Conservation (phyloP, 1,284 basidiomycete species). For the Agroathelia rolfsii region DNA sequence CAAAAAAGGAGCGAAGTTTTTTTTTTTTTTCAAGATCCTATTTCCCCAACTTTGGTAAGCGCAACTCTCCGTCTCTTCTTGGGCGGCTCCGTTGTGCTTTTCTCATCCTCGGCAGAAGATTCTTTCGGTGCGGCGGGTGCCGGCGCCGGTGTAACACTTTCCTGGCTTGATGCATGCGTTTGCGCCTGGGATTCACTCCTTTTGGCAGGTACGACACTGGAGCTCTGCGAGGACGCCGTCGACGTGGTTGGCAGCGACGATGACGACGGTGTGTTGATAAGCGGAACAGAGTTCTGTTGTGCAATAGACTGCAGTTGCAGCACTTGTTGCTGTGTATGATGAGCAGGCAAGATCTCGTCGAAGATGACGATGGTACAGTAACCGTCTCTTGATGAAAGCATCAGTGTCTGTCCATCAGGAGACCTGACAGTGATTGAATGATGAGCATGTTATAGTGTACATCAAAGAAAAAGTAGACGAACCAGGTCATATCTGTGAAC, state of each 20-base stretch:
- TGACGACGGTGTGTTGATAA: slow-evolving; percentile 32
- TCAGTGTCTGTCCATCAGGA: slow-evolving; percentile 87
- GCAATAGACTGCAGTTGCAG: slow-evolving; percentile 83
- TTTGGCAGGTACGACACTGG: slow-evolving; percentile 39
- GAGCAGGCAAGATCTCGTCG: slow-evolving; percentile 80
- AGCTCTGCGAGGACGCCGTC: slow-evolving; percentile 22
- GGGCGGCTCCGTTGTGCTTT: slow-evolving; percentile 35
- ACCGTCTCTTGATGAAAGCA: slow-evolving; percentile 89
- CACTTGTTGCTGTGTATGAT: slow-evolving; percentile 82
- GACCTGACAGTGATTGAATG: slow-evolving; percentile 52
- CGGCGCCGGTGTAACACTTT: no score
- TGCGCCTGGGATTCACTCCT: no score
- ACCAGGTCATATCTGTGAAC: slow-evolving; percentile 97
- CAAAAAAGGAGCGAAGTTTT: slow-evolving; percentile 2
- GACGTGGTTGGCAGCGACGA: slow-evolving; percentile 24
- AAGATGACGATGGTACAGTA: slow-evolving; percentile 93
- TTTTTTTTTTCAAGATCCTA: slow-evolving; percentile 38
- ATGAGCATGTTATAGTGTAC: slow-evolving; percentile 3
- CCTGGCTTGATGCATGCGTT: no score
- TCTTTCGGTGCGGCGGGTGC: slow-evolving; percentile 20
- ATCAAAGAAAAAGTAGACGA: slow-evolving; percentile 22
- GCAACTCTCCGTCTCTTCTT: slow-evolving; percentile 88
- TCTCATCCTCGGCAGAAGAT: slow-evolving; percentile 15
- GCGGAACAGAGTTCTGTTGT: slow-evolving; percentile 64
- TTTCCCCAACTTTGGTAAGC: slow-evolving; percentile 62